Conservation (phyloP, 768 basidiomycete species). For the Imleria badia region DNA sequence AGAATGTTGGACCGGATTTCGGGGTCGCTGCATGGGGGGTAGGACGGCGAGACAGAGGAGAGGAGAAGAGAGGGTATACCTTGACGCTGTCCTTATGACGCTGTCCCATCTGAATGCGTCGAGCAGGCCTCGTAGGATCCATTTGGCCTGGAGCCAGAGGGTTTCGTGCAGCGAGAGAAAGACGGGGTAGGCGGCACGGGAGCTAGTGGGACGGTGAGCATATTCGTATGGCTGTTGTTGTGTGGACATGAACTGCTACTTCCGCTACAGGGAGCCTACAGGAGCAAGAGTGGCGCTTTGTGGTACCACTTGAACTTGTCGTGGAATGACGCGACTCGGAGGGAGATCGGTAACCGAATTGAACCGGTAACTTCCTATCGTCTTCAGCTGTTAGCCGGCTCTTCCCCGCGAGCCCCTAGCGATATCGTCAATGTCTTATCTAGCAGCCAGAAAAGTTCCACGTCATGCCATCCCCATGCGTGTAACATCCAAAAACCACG, state of each 20-base stretch:
- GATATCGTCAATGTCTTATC: neutral
- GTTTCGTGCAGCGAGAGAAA: slow-evolving; percentile 69
- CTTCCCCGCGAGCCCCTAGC: slow-evolving; percentile 10
- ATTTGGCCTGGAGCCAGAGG: slow-evolving; percentile 56
- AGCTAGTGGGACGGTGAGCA: slow-evolving; percentile 25
- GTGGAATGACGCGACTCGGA: neutral
- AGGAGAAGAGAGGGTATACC: slow-evolving; percentile 41
- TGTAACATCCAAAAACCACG: neutral
- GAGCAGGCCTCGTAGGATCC: slow-evolving; percentile 56
- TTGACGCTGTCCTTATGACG: slow-evolving; percentile 55
- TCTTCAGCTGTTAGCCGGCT: neutral
- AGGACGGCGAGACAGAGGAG: slow-evolving; percentile 6
- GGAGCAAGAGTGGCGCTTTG: neutral
- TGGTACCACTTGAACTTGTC: neutral
- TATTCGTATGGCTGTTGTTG: slow-evolving; percentile 5
- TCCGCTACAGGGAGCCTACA: neutral
- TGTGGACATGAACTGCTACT: slow-evolving; percentile 24
- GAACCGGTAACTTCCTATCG: slow-evolving; percentile 14
- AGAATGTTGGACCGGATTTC: slow-evolving; percentile 73
- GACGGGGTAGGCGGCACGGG: slow-evolving; percentile 61
- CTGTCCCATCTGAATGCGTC: slow-evolving; percentile 76
- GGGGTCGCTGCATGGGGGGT: slow-evolving; percentile 51
- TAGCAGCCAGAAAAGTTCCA: neutral
- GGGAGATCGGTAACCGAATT: slow-evolving; percentile 11
- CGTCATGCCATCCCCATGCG: neutral